A percentile compares a stretch with the other conserved stretches of the same genome.
phyloP scores from a whole-genome alignment of 306 rosid species.

The Begonia peltatifolia region DNA sequence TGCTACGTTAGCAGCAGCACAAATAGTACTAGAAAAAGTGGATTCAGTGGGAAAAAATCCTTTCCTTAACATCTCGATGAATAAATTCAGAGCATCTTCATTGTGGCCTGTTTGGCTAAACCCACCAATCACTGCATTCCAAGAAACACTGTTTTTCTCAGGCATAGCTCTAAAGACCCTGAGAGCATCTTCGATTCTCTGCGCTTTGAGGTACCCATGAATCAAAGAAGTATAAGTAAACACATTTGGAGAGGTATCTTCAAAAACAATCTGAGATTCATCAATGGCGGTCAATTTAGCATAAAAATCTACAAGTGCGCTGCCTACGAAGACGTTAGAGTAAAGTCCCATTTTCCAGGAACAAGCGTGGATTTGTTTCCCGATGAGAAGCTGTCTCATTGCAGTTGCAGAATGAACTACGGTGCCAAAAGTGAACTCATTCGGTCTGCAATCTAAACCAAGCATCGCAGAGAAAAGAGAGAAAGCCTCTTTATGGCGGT shows the following conservation, averaged over 20 bases:
- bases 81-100: conserved; percentile 62
- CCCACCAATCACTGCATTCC: conserved; percentile 85
- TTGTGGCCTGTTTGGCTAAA: conserved; percentile 73
- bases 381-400: conserved; percentile 22
- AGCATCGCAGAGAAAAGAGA: conserved; percentile 55
- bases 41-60: conserved; percentile 55
- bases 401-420: conserved; percentile 43
- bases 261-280: conserved; percentile 42
- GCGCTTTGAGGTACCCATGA: conserved; percentile 47
- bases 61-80: conserved; percentile 50
- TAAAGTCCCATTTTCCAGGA: conserved; percentile 40
- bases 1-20: conserved; percentile 65
- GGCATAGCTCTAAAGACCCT: conserved; percentile 53
- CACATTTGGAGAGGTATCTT: conserved; percentile 58
- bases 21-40: conserved; percentile 68
- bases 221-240: conserved; percentile 75
- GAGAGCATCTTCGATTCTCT: conserved; percentile 46
- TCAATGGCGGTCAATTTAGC: conserved; percentile 45
- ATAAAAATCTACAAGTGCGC: conserved; percentile 66
- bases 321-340: conserved; percentile 57
- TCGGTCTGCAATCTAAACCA: conserved; percentile 37
- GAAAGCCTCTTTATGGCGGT: conserved; percentile 33
- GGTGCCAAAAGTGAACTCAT: conserved; percentile 68
- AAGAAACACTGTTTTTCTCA: conserved; percentile 59
- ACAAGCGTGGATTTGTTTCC: conserved; percentile 62